Base-by-base conservation (phyloP, 2,329 filamentous ascomycete species). In the Sporothrix phasma region DNA sequence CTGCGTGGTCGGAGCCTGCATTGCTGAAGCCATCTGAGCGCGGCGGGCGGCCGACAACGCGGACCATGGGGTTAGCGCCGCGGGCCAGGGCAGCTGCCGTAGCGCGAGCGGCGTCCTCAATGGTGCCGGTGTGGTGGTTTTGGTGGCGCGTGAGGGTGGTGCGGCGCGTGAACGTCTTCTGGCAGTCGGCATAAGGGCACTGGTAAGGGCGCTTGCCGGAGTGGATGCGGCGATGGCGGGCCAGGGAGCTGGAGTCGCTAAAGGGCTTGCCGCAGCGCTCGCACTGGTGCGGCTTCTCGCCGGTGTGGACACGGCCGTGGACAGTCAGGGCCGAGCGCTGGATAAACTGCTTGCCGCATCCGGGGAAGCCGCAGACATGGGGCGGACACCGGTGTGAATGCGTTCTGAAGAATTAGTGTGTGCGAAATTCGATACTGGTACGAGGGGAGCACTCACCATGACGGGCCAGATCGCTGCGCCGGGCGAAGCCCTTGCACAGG, bases 251-350 rank as follows among this genome's bases (percentile, higher is more conserved):
- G 54, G 91, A 96, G 74, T 99, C 94, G 72, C 92, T 96, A 72
- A 99, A 99, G 11, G 91, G 91, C 92, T 97, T 97, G 74, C 91
- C 90, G 75, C 94, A 97, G 67, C 90, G 86, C 76, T 97, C 94
- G 74, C 94, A 99, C 86, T 94, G 93, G 72, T 99, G 94, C 60
- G 94, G 94, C 77, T 99, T 99, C 78, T 97, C 94, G 68, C 94
- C 94, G 1, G 94, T 97, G 76, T 99, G 94, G 22, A 97, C 92
- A 70, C 94, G 89, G 72, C 90, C 88, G 75, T 97, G 94, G 7
- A 99, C 94, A 0, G 94, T 99, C 74, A 99, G 78, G 24, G 94
- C 94, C 31, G 92, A 97, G 64, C 94, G 85, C 76, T 99, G 94
- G 70, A 99, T 99, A 74, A 99, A 99, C 73, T 93, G 90, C 77